These are phyloP conservation scores for Elsinoe australis DNA, from an alignment of 2,329 filamentous ascomycete genomes.

Conservation along the genomic window DNA sequence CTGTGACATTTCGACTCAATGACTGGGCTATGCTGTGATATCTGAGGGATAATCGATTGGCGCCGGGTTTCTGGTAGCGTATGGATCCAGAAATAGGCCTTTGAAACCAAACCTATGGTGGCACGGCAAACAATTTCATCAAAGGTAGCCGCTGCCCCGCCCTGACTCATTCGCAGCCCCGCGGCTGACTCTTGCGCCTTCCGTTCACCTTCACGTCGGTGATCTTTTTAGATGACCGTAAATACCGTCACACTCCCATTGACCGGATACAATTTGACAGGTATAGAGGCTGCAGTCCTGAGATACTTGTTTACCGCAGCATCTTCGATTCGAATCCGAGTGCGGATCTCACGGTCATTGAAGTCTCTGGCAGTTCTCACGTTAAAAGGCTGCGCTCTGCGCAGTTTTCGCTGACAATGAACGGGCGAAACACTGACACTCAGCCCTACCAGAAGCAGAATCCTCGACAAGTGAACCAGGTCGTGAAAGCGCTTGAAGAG, in stretches of 20 bases:
- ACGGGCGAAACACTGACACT: conserved; percentile 35
- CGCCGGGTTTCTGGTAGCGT: no score
- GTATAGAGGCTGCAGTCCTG: background rate
- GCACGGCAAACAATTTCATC: background rate
- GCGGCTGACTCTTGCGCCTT: background rate
- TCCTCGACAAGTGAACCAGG: conserved; percentile 54
- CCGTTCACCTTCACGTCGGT: background rate
- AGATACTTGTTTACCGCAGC: no score
- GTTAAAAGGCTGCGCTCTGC: conserved; percentile 1
- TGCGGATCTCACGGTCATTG: no score
- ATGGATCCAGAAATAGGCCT: no score
- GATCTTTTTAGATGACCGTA: background rate
- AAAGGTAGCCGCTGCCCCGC: no score
- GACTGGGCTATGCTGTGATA: background rate
- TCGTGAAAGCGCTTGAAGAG: conserved; percentile 58
- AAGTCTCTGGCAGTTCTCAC: background rate
- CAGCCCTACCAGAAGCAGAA: conserved; percentile 64
- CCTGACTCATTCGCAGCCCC: background rate
- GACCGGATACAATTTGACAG: no score
- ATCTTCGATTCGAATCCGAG: no score
- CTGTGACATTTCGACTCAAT: conserved; percentile 24
- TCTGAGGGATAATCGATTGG: no score
- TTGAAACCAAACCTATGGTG: background rate
- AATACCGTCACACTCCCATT: background rate
- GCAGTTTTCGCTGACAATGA: conserved; percentile 42